Conservation (phyloP, 192 early-diverging fungal species). For the Spizellomyces punctatus region DNA sequence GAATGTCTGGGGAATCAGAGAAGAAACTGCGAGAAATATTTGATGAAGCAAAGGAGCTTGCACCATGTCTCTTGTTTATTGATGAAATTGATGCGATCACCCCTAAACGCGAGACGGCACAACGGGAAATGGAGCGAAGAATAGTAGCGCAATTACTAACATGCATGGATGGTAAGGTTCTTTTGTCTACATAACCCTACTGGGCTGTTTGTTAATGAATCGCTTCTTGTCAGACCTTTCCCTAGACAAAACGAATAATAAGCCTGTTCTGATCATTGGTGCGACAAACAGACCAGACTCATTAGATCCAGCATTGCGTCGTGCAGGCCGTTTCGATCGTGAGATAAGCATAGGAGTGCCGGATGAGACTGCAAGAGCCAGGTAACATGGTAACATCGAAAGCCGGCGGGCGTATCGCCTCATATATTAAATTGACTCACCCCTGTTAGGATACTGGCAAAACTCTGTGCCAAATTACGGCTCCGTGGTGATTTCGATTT, state of each 20-base stretch:
- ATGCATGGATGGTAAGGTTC: conserved; percentile 79
- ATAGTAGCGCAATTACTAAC: conserved; percentile 97
- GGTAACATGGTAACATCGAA: neutral
- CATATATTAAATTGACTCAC: neutral
- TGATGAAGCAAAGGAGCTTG: conserved; percentile 87
- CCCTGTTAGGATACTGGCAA: conserved; percentile 62
- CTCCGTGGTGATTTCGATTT: conserved; percentile 86
- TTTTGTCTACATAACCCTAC: neutral
- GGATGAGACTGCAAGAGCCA: conserved; percentile 76
- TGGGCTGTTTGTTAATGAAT: too few species aligned
- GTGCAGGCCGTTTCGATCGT: conserved; percentile 86
- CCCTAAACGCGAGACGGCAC: conserved; percentile 87
- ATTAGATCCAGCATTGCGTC: conserved; percentile 76
- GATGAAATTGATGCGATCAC: conserved; percentile 99
- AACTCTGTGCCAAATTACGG: conserved; percentile 75
- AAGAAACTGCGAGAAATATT: conserved; percentile 98
- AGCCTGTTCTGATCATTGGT: conserved; percentile 88
- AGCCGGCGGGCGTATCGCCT: neutral
- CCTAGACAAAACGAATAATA: conserved; percentile 83
- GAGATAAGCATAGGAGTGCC: conserved; percentile 90
- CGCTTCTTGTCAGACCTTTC: conserved; percentile 48
- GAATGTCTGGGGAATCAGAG: conserved; percentile 98
- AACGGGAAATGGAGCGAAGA: conserved; percentile 93
- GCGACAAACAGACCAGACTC: conserved; percentile 91
- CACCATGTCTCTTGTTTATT: conserved; percentile 93